Evolutionary conservation across 805 yeast species (phyloP), one percentile per base, ranked within the genome.

Genomic region (Priceomyces melissophilus): DNA sequence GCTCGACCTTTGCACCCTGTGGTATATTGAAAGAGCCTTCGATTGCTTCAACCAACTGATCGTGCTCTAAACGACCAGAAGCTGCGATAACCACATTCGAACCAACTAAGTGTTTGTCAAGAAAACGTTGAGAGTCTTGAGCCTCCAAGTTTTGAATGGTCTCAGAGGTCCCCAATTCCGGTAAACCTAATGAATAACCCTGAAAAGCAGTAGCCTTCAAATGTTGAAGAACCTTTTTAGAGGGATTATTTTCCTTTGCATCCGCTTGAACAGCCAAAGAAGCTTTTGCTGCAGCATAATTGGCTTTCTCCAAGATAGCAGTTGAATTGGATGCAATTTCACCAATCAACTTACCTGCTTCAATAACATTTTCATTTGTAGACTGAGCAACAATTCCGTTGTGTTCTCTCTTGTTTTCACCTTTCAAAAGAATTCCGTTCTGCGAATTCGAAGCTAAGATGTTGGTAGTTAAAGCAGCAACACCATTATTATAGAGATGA

Each of bases 181-280:
- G 93, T 60, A 86, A 71, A 40, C 84, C 84, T 51, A 86, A 72
- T 25, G 93, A 81, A 57, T 87, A 81, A 58, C 88, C 87, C 71
- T 86, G 95, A 84, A 81, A 86, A 41, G 95, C 95, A 47, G 90
- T 78, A 45, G 90, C 78, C 58, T 81, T 79, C 71, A 86, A 75
- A 67, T 86, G 95, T 69, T 83, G 87, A 52, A 81, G 55, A 38
- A 82, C 84, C 67, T 72, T 75, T 41, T 73, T 61, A 46, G 76
- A 73, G 53, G 83, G 78, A 44, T 53, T 62, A 39, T 67, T 60
- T 70, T 86, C 95, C 46, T 82, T 71, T 28, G 63, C 62, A 33
- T 70, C 76, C 42, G 82, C 75, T 47, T 69, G 61, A 14, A 66
- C 62, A 41, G 72, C 60, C 47, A 78, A 73, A 30, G 68, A 55